These are phyloP conservation scores for Penicillium cinerascens DNA, from an alignment of 495 filamentous ascomycete species.

Conservation along the genomic window DNA sequence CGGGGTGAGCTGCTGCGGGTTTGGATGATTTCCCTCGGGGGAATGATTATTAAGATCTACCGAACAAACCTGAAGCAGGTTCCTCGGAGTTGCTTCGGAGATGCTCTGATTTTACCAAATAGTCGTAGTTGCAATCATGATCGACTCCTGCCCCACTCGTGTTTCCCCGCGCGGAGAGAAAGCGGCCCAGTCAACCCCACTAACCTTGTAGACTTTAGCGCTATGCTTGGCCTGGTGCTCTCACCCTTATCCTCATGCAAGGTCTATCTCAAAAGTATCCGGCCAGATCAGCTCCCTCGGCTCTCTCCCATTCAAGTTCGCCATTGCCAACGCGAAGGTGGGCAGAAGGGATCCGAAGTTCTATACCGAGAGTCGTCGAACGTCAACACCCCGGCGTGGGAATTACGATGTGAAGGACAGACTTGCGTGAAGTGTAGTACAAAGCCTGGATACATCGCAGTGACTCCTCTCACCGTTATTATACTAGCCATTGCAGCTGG, in stretches of 20 bases:
- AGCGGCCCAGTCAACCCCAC: neutral
- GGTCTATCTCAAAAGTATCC: neutral
- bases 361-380: neutral
- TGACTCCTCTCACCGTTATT: conserved; percentile 3
- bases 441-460: neutral
- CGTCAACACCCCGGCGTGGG: neutral
- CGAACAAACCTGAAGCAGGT: no score
- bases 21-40: no score
- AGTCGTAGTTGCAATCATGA: neutral
- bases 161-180: neutral
- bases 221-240: neutral
- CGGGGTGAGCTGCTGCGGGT: no score
- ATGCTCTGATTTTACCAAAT: neutral
- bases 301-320: neutral
- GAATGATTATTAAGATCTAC: neutral
- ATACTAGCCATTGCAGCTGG: conserved; percentile 5
- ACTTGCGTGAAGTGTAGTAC: neutral
- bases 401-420: neutral
- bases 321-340: neutral
- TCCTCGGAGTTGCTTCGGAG: no score
- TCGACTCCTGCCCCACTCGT: neutral
- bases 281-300: neutral
- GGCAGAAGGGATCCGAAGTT: neutral
- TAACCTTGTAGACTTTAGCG: neutral
- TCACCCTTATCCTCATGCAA: neutral